A percentile compares a stretch with the other conserved stretches of the same genome.
These are phyloP conservation scores for Coemansia sp. DNA, from an alignment of 192 early-diverging fungal species.

Conservation along the genomic window DNA sequence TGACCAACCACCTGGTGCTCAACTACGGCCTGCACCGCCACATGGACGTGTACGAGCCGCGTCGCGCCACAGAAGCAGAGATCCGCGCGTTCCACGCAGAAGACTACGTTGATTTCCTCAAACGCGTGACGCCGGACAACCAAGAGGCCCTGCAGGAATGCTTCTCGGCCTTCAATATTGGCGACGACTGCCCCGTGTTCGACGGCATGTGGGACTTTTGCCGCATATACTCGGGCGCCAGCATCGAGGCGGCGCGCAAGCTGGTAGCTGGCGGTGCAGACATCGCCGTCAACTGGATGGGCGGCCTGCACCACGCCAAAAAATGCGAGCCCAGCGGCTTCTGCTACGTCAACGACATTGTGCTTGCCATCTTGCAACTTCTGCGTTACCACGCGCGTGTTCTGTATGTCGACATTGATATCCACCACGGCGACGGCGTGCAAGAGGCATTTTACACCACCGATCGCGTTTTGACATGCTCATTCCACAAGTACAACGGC, in stretches of 20 bases:
- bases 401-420: conserved; percentile 90
- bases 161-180: conserved; percentile 80
- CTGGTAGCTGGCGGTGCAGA: conserved; percentile 77
- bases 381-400: conserved; percentile 79
- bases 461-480: conserved; percentile 92
- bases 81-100: conserved; percentile 92
- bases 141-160: conserved; percentile 55
- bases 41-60: conserved; percentile 84
- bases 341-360: conserved; percentile 96
- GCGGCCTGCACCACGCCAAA: conserved; percentile 82
- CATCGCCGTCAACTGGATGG: conserved; percentile 92
- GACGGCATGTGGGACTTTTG: conserved; percentile 97
- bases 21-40: conserved; percentile 91
- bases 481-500: conserved; percentile 93
- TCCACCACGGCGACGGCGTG: conserved; percentile 93
- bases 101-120: conserved; percentile 95
- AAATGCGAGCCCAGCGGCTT: conserved; percentile 88
- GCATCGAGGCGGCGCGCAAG: conserved; percentile 87
- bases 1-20: conserved; percentile 92
- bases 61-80: conserved; percentile 81
- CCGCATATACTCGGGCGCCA: conserved; percentile 87
- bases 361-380: conserved; percentile 75
- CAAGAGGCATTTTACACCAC: conserved; percentile 94
- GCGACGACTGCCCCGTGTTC: conserved; percentile 98
- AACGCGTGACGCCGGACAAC: conserved; percentile 77